These are phyloP conservation scores for Passiflora organensis DNA, from an alignment of 345 rosid species.

Conservation along the genomic window DNA sequence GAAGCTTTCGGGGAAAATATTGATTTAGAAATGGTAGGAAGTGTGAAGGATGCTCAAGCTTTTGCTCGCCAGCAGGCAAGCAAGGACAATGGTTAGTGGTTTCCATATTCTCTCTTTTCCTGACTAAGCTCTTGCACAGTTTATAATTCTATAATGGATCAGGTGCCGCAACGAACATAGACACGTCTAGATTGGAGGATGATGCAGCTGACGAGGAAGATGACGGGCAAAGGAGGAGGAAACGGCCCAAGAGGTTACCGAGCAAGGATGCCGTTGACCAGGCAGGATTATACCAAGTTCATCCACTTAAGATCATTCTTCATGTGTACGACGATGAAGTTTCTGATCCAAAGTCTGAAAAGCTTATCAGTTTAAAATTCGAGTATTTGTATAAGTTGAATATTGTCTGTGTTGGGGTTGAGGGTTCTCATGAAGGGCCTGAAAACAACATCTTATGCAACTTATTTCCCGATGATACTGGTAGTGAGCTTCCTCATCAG, in stretches of 20 bases:
- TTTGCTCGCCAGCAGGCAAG: slow-evolving; percentile 70
- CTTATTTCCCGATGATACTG: slow-evolving; percentile 76
- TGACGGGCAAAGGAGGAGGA: slow-evolving; percentile 74
- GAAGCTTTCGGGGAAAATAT: slow-evolving; percentile 81
- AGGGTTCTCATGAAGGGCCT: slow-evolving; percentile 53
- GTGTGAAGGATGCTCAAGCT: slow-evolving; percentile 67
- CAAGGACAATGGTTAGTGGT: slow-evolving; percentile 51
- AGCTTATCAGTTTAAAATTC: slow-evolving; percentile 58
- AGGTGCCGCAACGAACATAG: slow-evolving; percentile 52
- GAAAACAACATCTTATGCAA: slow-evolving; percentile 54
- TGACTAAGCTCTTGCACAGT: background rate
- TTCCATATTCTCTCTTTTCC: background rate
- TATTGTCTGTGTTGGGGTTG: slow-evolving; percentile 63
- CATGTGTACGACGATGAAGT: slow-evolving; percentile 57
- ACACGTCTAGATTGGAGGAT: slow-evolving; percentile 64
- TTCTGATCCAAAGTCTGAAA: slow-evolving; percentile 48
- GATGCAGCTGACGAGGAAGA: slow-evolving; percentile 76
- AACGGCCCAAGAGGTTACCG: slow-evolving; percentile 58
- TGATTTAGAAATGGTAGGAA: slow-evolving; percentile 70
- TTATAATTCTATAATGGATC: slow-evolving; percentile 11
- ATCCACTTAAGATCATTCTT: slow-evolving; percentile 69
- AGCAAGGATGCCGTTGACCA: slow-evolving; percentile 56
- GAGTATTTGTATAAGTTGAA: slow-evolving; percentile 80
- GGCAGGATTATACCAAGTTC: slow-evolving; percentile 50
- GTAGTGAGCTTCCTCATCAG: slow-evolving; percentile 89